Base-by-base conservation (phyloP, 371 early-diverging fungal genomes). In the Mucor velutinosus region DNA sequence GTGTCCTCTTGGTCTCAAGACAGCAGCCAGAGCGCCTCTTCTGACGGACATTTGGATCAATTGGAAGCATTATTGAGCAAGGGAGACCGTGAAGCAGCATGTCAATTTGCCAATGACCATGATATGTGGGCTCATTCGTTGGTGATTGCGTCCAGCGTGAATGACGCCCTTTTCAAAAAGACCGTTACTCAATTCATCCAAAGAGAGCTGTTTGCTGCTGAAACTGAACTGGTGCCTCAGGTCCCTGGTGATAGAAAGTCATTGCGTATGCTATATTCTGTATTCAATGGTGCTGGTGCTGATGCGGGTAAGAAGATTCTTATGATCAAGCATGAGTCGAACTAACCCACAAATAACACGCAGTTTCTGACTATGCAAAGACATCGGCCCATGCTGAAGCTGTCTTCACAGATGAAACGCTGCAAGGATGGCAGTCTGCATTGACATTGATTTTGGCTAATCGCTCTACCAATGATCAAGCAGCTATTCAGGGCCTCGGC, bases 111-210 rank as follows among this genome's bases (percentile, higher is more conserved):
- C 1, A 81, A 89, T 61, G 78, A 82, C 37, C 74, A 87, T 35
- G 86, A 86, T 49, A 69, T 94, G 62, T 97, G 97, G 97, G 83
- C 91, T 0, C 96, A 97, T 76, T 96, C 96, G 11, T 83, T 96
- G 30, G 86, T 95, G 6, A 90, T 97, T 72, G 87, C 94, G 39
- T 93, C 93, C 60, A 90, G 92, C 64, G 32, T 60, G 3, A 11
- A 27, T 14, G 88, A 91, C 11, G 92, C 91, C 23, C 75, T 87
- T 0, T 97, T 95, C 87, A 86, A 88, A 66, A 87, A 86, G 6
- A 90, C 90, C 3, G 89, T 94, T n/a, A 74, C 78, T 30, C 78
- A 84, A 17, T 95, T 94, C 74, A 82, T 91, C 5, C 77, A 82
- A 21, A 74, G 77, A 25, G 88, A 87, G 65, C 74, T 94, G 39